Evolutionary conservation across 768 basidiomycete species (phyloP), one percentile per base, ranked within the genome.

Genomic region (Leucocoprinus birnbaumii): DNA sequence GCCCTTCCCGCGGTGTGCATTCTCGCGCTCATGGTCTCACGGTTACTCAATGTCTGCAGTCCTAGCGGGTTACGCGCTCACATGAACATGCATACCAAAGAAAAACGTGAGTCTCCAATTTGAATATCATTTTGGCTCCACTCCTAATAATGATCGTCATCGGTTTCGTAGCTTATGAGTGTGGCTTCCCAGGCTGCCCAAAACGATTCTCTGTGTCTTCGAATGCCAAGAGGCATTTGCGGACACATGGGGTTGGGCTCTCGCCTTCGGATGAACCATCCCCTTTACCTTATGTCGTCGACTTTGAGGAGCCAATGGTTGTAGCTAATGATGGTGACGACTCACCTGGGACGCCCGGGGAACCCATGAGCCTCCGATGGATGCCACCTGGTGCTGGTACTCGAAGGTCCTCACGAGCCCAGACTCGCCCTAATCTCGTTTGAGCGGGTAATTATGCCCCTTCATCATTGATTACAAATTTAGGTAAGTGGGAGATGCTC

Each of bases 201-300:
- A 82, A 83, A 58, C 69, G 73, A 2, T 86, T 86, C 62, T 82
- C 81, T 13, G 84, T 86, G 19, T 76, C 83, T 21, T 85, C 84
- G 3, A 86, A 86, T 59, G 83, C 84, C 8, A 83, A 80, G 60
- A 74, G 84, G 41, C 84, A 86, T 62, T 75, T 85, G 56, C 80
- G 83, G 34, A 84, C 82, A 7, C 84, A 86, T 55, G 80, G 83
- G 27, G 73, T 83, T 41, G 73, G 74, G 0, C 45, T 68, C 1
- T 50, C 59, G 4, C 48, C 60, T 19, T 62, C 64, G 22, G 65
- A 64, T 24, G 56, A 46, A 18, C 49, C 53, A n/a, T 31, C 55
- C 24, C 25, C 59, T 2, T 56, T 55, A 1, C 65, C 66, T 11
- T 67, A 68, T 42, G 56, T 67, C 4, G 66, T 71, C 9, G 66